phyloP scores from a whole-genome alignment of 2,329 filamentous ascomycete species.

The Colletotrichum godetiae region DNA sequence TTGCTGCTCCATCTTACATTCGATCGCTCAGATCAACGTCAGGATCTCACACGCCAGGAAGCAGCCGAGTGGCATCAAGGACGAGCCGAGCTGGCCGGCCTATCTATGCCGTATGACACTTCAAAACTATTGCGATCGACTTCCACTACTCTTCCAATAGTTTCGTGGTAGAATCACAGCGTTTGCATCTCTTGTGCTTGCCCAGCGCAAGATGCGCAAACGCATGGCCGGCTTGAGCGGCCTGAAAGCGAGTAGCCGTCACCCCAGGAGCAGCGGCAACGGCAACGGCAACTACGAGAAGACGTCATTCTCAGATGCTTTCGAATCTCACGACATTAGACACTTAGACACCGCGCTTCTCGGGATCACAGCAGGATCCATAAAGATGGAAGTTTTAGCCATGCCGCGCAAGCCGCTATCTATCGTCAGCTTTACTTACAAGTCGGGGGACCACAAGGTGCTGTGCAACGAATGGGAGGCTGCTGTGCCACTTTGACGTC shows the following conservation, averaged over 20 bases:
- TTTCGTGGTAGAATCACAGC: neutral
- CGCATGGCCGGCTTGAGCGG: constrained; percentile 1
- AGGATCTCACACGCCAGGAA: constrained; percentile 23
- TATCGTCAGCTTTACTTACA: constrained; percentile 1
- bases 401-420: constrained; percentile 29
- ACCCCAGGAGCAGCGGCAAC: neutral
- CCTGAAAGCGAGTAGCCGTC: neutral
- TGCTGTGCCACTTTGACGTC: constrained; percentile 22
- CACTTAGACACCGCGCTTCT: constrained; percentile 1
- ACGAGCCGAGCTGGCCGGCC: neutral
- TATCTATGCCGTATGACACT: neutral
- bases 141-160: neutral
- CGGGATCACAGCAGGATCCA: constrained; percentile 18
- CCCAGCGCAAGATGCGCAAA: neutral
- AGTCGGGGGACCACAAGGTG: constrained; percentile 5
- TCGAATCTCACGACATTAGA: constrained; percentile 10
- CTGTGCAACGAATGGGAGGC: constrained; percentile 27
- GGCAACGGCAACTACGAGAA: neutral
- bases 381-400: constrained; percentile 7
- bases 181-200: constrained; percentile 1
- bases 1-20: constrained; percentile 35
- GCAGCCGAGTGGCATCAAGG: neutral
- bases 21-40: constrained; percentile 31
- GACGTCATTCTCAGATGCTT: neutral
- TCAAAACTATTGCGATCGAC: neutral